Conservation (phyloP, 225 moss, liverwort and hornwort genomes). For the Pseudisothecium myosuroides region DNA sequence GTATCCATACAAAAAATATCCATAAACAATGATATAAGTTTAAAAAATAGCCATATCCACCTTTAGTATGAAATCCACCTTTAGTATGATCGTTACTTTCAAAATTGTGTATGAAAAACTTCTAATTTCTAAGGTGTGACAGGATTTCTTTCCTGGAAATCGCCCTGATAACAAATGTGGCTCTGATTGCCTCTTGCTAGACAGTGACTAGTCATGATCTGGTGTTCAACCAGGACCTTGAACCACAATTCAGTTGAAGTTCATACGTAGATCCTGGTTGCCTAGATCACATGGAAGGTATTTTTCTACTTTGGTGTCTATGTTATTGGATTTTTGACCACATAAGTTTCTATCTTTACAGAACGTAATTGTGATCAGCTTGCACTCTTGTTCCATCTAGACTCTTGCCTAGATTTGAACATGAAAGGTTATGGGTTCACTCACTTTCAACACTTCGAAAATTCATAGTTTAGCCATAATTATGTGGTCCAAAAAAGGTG, state of each 20-base stretch:
- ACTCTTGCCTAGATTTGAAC: neutral
- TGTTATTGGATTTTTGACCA: neutral
- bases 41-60: neutral
- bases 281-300: neutral
- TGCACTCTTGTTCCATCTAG: neutral
- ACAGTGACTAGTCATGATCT: neutral
- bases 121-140: neutral
- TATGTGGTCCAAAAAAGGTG: no score
- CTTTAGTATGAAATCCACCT: neutral
- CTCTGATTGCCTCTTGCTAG: rapidly evolving
- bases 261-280: neutral
- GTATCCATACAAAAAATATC: neutral
- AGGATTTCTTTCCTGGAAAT: neutral
- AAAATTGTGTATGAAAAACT: neutral
- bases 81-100: neutral
- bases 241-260: neutral
- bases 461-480: neutral
- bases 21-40: neutral
- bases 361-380: neutral
- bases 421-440: neutral
- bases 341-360: neutral
- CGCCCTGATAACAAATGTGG: neutral
- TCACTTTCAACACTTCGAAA: neutral
- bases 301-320: neutral
- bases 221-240: rapidly evolving